A percentile compares a stretch with the other conserved stretches of the same genome.
These are phyloP conservation scores for Tolypocladium ophioglossoides DNA, from an alignment of 2,329 filamentous ascomycete species.

Conservation along the genomic window DNA sequence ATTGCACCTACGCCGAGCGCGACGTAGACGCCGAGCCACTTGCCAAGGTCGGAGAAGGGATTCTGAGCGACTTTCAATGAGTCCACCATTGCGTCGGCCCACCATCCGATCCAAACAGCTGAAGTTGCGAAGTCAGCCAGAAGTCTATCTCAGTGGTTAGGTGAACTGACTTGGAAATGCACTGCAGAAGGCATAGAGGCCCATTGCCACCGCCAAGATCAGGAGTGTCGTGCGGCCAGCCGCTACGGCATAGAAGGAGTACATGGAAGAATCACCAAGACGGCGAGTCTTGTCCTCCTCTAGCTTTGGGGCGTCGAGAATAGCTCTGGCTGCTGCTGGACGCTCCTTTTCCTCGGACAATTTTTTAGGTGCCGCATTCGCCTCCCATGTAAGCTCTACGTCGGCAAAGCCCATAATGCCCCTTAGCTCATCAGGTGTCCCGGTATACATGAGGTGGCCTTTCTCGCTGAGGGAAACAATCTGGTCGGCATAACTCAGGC, in stretches of 20 bases:
- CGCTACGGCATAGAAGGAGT: not conserved
- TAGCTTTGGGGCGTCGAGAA: not conserved
- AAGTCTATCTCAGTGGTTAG: fast-evolving
- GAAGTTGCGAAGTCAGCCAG: not conserved
- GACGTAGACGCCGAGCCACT: not conserved
- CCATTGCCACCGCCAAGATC: not conserved
- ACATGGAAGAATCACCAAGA: not conserved
- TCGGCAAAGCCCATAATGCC: not conserved
- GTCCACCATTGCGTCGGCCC: not conserved
- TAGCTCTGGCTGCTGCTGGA: not conserved
- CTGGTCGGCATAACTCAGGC: not conserved
- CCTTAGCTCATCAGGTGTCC: not conserved
- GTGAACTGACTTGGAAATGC: not conserved
- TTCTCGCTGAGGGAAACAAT: not conserved
- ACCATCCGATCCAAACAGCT: not conserved
- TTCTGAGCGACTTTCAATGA: not conserved
- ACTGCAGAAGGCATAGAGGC: not conserved
- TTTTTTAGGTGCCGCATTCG: not conserved
- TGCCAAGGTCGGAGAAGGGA: not conserved
- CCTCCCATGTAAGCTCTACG: not conserved
- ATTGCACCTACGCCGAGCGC: not conserved
- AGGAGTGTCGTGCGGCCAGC: not conserved
- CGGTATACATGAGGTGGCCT: not conserved
- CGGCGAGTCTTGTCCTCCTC: not conserved
- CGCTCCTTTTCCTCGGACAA: not conserved